A percentile compares a stretch with the other conserved stretches of the same genome.
phyloP scores from a whole-genome alignment of 2,329 filamentous ascomycete species.

The Escovopsis weberi region DNA sequence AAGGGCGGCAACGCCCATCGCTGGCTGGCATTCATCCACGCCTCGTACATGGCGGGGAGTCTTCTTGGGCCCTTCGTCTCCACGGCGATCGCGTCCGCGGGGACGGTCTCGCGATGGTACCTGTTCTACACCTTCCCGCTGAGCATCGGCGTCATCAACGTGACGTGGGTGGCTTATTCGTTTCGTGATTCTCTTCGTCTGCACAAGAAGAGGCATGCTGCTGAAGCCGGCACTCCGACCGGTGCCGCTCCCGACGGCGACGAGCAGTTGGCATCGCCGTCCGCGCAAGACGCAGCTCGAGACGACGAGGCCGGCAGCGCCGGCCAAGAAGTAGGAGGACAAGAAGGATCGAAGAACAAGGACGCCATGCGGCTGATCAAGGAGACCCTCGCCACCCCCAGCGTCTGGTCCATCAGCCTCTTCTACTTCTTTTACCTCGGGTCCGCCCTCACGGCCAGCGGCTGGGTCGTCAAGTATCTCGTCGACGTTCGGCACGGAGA shows the following conservation, averaged over 20 bases:
- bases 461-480: constrained; percentile 53
- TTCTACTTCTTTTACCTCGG: constrained; percentile 54
- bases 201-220: constrained; percentile 7
- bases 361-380: constrained; percentile 29
- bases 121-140: constrained; percentile 42
- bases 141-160: constrained; percentile 35
- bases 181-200: constrained; percentile 34
- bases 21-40: constrained; percentile 50
- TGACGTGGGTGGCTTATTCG: constrained; percentile 28
- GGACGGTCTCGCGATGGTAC: constrained; percentile 28
- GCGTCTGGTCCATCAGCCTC: constrained; percentile 43
- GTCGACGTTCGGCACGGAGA: constrained; percentile 43
- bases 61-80: constrained; percentile 42
- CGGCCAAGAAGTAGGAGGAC: no score
- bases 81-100: constrained; percentile 31
- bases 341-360: constrained; percentile 8
- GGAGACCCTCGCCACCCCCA: constrained; percentile 26
- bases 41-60: constrained; percentile 43
- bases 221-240: constrained; percentile 1
- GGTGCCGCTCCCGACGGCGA: constrained; percentile 1
- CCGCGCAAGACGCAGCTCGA: neutral
- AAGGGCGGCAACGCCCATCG: constrained; percentile 32
- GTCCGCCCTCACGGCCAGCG: constrained; percentile 36
- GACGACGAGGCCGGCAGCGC: neutral
- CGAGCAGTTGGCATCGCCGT: neutral